phyloP scores from a whole-genome alignment of 2,329 filamentous ascomycete species.

The Elsinoe fawcettii region DNA sequence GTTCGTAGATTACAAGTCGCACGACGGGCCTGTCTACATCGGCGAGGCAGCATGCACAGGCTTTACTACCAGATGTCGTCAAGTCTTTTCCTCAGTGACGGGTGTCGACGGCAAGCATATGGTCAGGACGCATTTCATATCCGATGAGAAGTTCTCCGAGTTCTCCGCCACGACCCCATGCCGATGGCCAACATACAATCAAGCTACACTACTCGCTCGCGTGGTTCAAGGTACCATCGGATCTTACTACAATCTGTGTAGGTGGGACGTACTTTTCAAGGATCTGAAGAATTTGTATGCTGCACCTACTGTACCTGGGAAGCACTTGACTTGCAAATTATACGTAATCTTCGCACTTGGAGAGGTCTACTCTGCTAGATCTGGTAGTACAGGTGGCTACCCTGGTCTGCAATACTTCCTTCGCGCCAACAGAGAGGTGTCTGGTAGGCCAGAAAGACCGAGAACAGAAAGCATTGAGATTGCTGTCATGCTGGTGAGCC shows the following conservation, averaged over 20 bases:
- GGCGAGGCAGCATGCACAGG: constrained; percentile 33
- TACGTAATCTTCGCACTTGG: constrained; percentile 42
- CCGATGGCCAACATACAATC: constrained; percentile 35
- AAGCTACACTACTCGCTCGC: constrained; percentile 34
- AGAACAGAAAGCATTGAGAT: constrained; percentile 39
- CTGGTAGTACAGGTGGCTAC: constrained; percentile 29
- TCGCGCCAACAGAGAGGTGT: constrained; percentile 33
- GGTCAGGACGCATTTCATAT: constrained; percentile 29
- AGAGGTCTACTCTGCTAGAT: constrained; percentile 39
- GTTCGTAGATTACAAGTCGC: constrained; percentile 27
- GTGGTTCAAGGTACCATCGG: constrained; percentile 37
- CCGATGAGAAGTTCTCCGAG: constrained; percentile 28
- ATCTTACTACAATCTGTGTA: constrained; percentile 38
- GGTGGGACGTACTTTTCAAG: constrained; percentile 33
- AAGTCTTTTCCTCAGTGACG: constrained; percentile 24
- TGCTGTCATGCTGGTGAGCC: constrained; percentile 38
- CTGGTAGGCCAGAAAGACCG: constrained; percentile 37
- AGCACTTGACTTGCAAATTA: constrained; percentile 34
- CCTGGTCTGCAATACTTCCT: constrained; percentile 41
- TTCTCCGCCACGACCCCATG: constrained; percentile 29
- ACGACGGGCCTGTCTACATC: constrained; percentile 31
- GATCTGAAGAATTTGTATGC: constrained; percentile 34
- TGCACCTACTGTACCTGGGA: constrained; percentile 29
- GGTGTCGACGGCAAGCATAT: constrained; percentile 24
- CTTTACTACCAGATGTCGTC: constrained; percentile 32